A percentile compares a stretch with the other conserved stretches of the same genome.
These are phyloP conservation scores for Lipomyces mesembrius DNA, from an alignment of 805 yeast genomes.

Conservation along the genomic window DNA sequence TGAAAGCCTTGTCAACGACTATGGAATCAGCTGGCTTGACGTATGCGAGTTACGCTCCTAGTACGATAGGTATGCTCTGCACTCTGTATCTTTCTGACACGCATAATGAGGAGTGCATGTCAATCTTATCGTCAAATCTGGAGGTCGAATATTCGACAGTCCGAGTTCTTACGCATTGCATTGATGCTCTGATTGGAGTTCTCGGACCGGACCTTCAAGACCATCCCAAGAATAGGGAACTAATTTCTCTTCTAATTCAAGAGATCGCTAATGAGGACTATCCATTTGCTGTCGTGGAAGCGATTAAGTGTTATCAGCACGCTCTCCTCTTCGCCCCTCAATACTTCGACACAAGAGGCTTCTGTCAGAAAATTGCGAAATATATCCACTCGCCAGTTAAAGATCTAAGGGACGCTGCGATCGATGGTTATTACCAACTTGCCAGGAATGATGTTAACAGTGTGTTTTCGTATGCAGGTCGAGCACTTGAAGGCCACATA, in stretches of 20 bases:
- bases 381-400: constrained; percentile 23
- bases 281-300: constrained; percentile 44
- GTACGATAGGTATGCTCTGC: constrained; percentile 51
- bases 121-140: constrained; percentile 56
- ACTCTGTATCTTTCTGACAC: constrained; percentile 53
- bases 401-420: constrained; percentile 49
- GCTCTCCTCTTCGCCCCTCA: constrained; percentile 53
- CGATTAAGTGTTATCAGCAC: constrained; percentile 53
- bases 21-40: constrained; percentile 61
- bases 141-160: constrained; percentile 55
- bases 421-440: constrained; percentile 63
- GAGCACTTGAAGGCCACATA: constrained; percentile 56
- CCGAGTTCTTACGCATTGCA: constrained; percentile 51
- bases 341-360: constrained; percentile 43
- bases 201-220: constrained; percentile 62
- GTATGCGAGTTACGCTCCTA: constrained; percentile 52
- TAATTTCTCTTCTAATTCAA: constrained; percentile 48
- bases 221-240: constrained; percentile 38
- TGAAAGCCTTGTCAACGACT: constrained; percentile 61
- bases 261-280: constrained; percentile 47
- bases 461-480: constrained; percentile 49
- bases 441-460: constrained; percentile 58
- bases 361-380: constrained; percentile 41
- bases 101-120: constrained; percentile 54
- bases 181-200: constrained; percentile 54